A percentile compares a stretch with the other conserved stretches of the same genome.
These are phyloP conservation scores for Fusarium chlamydosporum DNA, from an alignment of 2,329 filamentous ascomycete species.

Conservation along the genomic window DNA sequence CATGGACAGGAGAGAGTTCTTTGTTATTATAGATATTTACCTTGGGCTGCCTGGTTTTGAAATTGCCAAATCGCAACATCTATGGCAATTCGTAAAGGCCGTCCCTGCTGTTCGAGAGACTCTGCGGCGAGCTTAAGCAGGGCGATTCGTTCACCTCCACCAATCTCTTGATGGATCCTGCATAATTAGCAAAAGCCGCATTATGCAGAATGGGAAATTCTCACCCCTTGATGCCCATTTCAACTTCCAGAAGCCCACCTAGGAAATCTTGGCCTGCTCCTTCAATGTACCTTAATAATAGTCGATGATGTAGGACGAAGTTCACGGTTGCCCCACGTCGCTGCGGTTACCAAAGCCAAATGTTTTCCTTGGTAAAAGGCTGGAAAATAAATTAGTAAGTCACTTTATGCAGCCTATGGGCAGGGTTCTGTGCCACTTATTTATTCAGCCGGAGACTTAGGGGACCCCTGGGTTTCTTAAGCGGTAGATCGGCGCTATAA, in stretches of 20 bases:
- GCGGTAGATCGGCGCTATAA: conserved; percentile 51
- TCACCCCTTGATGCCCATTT: conserved; percentile 78
- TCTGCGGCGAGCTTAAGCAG: conserved; percentile 86
- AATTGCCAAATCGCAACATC: conserved; percentile 99
- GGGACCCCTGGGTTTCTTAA: conserved; percentile 13
- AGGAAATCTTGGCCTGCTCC: conserved; percentile 16
- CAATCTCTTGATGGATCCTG: conserved; percentile 93
- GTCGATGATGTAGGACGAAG: conserved; percentile 40
- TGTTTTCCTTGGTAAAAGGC: conserved; percentile 40
- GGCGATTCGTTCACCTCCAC: conserved; percentile 81
- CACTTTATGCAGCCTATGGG: no score
- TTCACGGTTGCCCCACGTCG: conserved; percentile 50
- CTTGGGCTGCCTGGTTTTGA: conserved; percentile 86
- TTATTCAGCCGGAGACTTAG: no score
- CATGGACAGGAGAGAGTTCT: neutral
- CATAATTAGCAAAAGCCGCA: conserved; percentile 9
- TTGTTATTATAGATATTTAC: conserved; percentile 53
- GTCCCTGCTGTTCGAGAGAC: conserved; percentile 76
- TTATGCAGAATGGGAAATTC: rapidly evolving
- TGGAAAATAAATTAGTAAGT: no score
- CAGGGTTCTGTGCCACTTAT: no score
- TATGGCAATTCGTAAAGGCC: conserved; percentile 87
- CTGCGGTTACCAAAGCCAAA: conserved; percentile 49
- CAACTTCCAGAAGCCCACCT: conserved; percentile 25
- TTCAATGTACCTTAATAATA: conserved; percentile 13